Evolutionary conservation across 2,329 filamentous ascomycete genomes (phyloP).

Genomic region (Diplodia intermedia): DNA sequence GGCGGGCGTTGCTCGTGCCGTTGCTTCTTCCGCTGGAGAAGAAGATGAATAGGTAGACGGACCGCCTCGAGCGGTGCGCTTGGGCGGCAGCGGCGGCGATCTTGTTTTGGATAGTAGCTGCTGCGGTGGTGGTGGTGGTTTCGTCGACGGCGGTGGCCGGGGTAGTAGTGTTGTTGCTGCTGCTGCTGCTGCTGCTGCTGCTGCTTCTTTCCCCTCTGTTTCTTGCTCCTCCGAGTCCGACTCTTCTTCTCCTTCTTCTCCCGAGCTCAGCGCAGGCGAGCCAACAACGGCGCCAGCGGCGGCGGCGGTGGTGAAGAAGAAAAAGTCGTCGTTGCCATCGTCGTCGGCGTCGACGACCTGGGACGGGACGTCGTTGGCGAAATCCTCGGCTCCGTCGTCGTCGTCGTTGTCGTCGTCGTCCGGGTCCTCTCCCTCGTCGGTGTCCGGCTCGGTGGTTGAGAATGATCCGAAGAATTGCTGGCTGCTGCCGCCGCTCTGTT

Average conservation of each 20-base stretch:
- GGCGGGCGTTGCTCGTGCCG: background rate
- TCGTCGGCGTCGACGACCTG: background rate
- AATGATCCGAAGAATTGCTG: conserved; percentile 39
- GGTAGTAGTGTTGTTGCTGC: background rate
- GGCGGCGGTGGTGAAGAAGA: background rate
- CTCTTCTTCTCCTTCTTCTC: background rate
- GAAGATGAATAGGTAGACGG: background rate
- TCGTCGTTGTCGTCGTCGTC: conserved; percentile 34
- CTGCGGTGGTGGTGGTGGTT: background rate
- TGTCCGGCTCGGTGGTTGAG: conserved; percentile 47
- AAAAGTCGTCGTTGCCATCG: background rate
- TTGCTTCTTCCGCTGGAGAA: background rate
- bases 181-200: background rate
- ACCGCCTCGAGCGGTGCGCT: no score
- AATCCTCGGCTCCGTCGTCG: conserved; percentile 31
- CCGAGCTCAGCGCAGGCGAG: background rate
- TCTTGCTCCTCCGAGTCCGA: background rate
- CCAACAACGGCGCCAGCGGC: background rate
- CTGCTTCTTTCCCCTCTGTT: background rate
- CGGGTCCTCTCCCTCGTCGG: conserved; percentile 25
- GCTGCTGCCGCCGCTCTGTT: background rate
- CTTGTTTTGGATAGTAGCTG: background rate
- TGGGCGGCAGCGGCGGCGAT: background rate
- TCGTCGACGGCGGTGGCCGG: background rate
- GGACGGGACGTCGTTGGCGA: conserved; percentile 26